Evolutionary conservation across 2,329 filamentous ascomycete species (phyloP).

Genomic region (Beauveria medogensis): DNA sequence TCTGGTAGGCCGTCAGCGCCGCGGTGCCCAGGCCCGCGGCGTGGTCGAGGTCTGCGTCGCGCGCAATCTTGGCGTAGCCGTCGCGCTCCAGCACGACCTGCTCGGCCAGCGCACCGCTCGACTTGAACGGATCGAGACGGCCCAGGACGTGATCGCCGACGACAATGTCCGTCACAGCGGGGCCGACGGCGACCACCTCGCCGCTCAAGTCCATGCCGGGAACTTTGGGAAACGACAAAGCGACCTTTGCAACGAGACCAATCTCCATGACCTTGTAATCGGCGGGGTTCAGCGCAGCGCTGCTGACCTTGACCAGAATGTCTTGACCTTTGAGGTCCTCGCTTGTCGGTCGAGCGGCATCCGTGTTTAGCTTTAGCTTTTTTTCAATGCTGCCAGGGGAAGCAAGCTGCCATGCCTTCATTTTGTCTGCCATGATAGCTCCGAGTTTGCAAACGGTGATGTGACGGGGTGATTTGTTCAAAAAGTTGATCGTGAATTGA

Average conservation of each 20-base stretch:
- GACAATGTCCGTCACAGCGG: conserved; percentile 22
- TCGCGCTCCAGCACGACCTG: conserved; percentile 29
- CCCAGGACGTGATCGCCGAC: conserved; percentile 38
- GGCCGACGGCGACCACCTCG: conserved; percentile 30
- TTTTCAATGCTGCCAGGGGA: conserved; percentile 19
- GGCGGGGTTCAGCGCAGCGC: conserved; percentile 38
- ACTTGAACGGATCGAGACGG: conserved; percentile 19
- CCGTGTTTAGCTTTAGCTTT: conserved; percentile 17
- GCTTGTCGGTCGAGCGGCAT: conserved; percentile 15
- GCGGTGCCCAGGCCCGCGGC: conserved; percentile 37
- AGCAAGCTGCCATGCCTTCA: conserved; percentile 14
- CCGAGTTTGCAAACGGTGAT: too few relatives aligned
- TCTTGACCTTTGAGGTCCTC: conserved; percentile 20
- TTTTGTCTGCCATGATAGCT: conserved; percentile 7
- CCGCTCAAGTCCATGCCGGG: conserved; percentile 46
- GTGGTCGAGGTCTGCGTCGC: conserved; percentile 30
- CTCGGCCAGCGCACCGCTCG: conserved; percentile 35
- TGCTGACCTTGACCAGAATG: conserved; percentile 35
- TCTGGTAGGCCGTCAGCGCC: conserved; percentile 41
- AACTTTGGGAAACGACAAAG: conserved; percentile 30
- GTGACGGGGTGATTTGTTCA: too few relatives aligned
- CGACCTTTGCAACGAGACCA: conserved; percentile 26
- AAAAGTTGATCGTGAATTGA: too few relatives aligned
- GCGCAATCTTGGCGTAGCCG: conserved; percentile 30
- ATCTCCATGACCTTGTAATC: conserved; percentile 41